Evolutionary conservation across 140 eudicot species (phyloP), one percentile per base, ranked within the genome.

Genomic region (Flaveria floridana): DNA sequence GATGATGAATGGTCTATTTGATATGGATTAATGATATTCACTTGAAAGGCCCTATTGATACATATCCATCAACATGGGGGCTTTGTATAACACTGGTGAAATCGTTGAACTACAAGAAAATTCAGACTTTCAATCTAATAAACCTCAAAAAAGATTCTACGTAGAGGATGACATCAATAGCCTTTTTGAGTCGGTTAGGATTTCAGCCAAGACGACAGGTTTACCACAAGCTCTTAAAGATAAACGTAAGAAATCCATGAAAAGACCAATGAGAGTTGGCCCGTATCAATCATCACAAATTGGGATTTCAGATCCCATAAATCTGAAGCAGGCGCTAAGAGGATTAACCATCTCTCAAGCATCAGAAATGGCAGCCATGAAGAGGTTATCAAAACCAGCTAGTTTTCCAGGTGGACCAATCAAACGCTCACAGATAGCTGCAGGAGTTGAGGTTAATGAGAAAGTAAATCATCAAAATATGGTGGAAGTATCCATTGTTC

Each of bases 271-370:
- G 79, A 77, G 85, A 53, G 80, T 81, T 57, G 47, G 82, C 72
- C 80, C 84, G 3, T 71, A 86, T 73, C 93, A 78, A 37, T 75
- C 83, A 14, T 71, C 85, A 15, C 88, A 87, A 14, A 87, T 84
- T 37, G 96, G 95, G 34, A 86, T 84, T 76, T 79, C 96, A n/a
- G 91, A 86, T 30, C 78, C 92, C 2, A 83, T 77, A 26, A 92
- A 81, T 71, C 73, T 93, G 46, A 90, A 93, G 83, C 98, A 93
- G 80, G 98, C 98, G n/a, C 51, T 93, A 16, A 83, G 97, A 80
- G 93, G 97, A 72, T 84, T 93, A 78, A 87, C 89, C 87, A 88
- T 93, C 53, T 87, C 96, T 66, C 97, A 90, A 72, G 98, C 98
- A 47, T 86, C 98, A 13, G 98, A 93, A 53, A 81, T 87, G 88